Evolutionary conservation across 139 green algal genomes (phyloP).

Genomic region (Tetradesmus lagerheimii): DNA sequence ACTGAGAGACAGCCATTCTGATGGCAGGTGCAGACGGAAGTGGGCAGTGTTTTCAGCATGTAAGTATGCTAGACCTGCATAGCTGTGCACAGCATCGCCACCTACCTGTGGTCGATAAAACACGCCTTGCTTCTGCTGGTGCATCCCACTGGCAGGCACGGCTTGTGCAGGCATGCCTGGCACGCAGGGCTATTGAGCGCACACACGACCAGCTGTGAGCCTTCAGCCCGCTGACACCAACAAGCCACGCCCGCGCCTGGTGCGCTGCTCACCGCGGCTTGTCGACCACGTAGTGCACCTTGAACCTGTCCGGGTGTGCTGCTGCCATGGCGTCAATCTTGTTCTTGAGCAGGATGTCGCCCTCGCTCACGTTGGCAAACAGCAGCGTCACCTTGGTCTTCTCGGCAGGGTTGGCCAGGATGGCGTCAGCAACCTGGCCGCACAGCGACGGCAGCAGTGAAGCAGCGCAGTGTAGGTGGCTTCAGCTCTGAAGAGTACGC

Average conservation of each 20-base stretch:
- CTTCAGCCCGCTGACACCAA: too few species aligned
- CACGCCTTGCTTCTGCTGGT: too few species aligned
- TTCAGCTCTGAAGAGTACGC: background rate
- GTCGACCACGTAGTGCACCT: conserved; percentile 79
- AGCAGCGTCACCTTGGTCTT: conserved; percentile 75
- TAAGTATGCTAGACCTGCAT: too few species aligned
- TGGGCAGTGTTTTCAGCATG: too few species aligned
- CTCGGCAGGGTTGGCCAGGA: conserved; percentile 72
- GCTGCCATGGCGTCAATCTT: conserved; percentile 71
- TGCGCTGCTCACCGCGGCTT: conserved; percentile 42
- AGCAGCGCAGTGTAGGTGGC: background rate
- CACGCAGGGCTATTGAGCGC: too few species aligned
- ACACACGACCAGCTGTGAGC: too few species aligned
- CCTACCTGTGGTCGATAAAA: too few species aligned
- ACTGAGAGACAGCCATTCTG: too few species aligned
- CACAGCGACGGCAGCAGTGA: background rate
- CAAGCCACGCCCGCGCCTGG: background rate
- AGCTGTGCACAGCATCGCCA: too few species aligned
- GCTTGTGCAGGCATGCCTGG: too few species aligned
- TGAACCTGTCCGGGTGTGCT: conserved; percentile 66
- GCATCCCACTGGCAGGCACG: too few species aligned
- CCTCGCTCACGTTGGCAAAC: conserved; percentile 74
- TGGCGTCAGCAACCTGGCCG: conserved; percentile 70
- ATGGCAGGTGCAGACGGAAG: too few species aligned
- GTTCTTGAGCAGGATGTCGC: conserved; percentile 72